Conservation (phyloP, 78 protist species). For the Tieghemostelium lacteum region DNA sequence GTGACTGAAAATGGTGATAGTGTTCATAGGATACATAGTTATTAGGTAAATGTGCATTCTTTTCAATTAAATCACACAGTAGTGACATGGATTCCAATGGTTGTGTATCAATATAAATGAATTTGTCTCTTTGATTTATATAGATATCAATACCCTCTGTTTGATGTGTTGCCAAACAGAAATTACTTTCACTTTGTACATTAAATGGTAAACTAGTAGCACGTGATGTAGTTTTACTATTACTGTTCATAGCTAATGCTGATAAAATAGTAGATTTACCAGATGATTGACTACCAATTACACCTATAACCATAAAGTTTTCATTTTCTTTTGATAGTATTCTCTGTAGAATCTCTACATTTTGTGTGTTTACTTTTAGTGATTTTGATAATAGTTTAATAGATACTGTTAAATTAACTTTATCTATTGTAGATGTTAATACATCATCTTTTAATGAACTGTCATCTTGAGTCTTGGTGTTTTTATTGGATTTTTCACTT, state of each 20-base stretch:
- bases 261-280: conserved; percentile 70
- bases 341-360: no score
- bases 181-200: conserved; percentile 43
- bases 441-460: no score
- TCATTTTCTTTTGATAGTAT: conserved; percentile 3
- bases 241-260: conserved; percentile 6
- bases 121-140: conserved; percentile 22
- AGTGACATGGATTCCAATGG: conserved; percentile 60
- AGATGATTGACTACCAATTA: conserved; percentile 53
- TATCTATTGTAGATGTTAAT: no score
- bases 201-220: conserved; percentile 2
- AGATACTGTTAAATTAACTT: no score
- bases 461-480: no score
- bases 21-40: conserved; percentile 38
- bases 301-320: conserved; percentile 54
- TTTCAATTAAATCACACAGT: conserved; percentile 47
- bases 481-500: no score
- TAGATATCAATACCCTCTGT: conserved; percentile 51
- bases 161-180: conserved; percentile 58
- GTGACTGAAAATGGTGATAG: conserved; percentile 45
- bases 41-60: conserved; percentile 15
- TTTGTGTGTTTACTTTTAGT: no score
- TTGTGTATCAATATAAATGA: conserved; percentile 64
- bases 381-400: no score
- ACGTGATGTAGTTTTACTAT: neutral